Base-by-base conservation (phyloP, 2,329 filamentous ascomycete genomes). In the Cladosporium cucumerinum region DNA sequence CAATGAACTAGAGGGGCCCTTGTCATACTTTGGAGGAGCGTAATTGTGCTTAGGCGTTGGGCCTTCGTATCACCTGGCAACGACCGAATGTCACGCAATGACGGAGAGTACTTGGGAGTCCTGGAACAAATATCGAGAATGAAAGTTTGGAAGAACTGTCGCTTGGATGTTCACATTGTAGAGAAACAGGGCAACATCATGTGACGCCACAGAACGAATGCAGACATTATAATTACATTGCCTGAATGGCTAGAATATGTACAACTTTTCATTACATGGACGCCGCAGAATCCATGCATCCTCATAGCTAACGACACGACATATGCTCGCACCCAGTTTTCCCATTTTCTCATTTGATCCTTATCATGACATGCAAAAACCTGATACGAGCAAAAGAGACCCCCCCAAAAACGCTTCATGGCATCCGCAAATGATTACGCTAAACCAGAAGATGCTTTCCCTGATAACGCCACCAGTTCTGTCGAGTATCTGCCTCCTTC, bases 391-490 rank as follows among this genome's bases (percentile, higher is more conserved):
- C n/a, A 46, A 21, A 23, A 12, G n/a, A n/a, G n/a, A 18, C 3
- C 3, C 39, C 1, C 39, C n/a, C 39, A 21, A 1, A 12, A 46
- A 46, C n/a, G 7, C 14, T 43, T 46, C n/a, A 21, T 46, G 39
- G n/a, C 2, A 21, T 2, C 39, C 49, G 12, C 49, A 18, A 52
- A 54, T 21, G 28, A n/a, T 28, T 21, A 54, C 30, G 51, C 51
- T 54, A 71, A 14, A 72, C 66, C 25, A 71, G 57, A 32, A 72
- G 60, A 69, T 72, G 69, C 67, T 69, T 69, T 52, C 66, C 66
- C 69, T 74, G 72, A 65, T 74, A 74, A 16, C 71, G 61, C 73
- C 72, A 74, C 74, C 73, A 75, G 66, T 74, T 65, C 57, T 75
- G 71, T 61, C 72, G 68, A 32, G 72, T 74, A 61, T 75, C 72